phyloP scores from a whole-genome alignment of 768 basidiomycete species.

The Neoboletus subvelutipes region DNA sequence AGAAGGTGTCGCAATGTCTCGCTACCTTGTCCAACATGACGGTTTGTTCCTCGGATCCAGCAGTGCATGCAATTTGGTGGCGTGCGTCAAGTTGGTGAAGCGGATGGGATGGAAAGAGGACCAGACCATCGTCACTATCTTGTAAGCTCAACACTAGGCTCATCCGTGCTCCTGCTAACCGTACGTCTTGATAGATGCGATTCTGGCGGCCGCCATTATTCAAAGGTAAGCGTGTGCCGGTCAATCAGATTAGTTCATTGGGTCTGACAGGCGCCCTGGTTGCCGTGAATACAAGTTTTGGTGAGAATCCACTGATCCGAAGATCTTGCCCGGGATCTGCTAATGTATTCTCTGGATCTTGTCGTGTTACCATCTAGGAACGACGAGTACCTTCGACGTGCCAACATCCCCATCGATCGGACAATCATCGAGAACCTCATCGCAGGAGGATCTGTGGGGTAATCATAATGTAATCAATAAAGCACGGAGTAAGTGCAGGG shows the following conservation, averaged over 20 bases:
- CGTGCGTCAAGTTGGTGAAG: conserved; percentile 78
- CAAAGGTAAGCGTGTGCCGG: conserved; percentile 61
- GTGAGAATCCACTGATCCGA: conserved; percentile 30
- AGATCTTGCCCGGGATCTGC: neutral
- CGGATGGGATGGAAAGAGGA: conserved; percentile 68
- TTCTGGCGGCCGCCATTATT: conserved; percentile 88
- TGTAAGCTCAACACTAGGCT: conserved; percentile 48
- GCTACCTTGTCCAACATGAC: conserved; percentile 86
- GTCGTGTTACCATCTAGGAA: conserved; percentile 39
- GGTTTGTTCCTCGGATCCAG: conserved; percentile 95
- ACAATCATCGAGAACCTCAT: conserved; percentile 43
- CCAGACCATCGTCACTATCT: conserved; percentile 77
- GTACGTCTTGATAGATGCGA: conserved; percentile 61
- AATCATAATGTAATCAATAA: conserved; percentile 14
- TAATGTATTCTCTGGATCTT: neutral
- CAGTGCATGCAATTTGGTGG: conserved; percentile 94
- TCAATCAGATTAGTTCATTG: neutral
- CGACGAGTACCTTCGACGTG: conserved; percentile 46
- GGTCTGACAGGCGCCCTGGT: neutral
- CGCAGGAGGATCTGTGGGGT: conserved; percentile 7
- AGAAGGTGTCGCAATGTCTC: conserved; percentile 95
- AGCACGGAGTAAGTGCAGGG: neutral
- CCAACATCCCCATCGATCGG: conserved; percentile 42
- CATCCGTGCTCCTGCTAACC: neutral
- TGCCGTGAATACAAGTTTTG: conserved; percentile 42